Base-by-base conservation (phyloP, 2,329 filamentous ascomycete genomes). In the Ilyonectria mors-panacis region DNA sequence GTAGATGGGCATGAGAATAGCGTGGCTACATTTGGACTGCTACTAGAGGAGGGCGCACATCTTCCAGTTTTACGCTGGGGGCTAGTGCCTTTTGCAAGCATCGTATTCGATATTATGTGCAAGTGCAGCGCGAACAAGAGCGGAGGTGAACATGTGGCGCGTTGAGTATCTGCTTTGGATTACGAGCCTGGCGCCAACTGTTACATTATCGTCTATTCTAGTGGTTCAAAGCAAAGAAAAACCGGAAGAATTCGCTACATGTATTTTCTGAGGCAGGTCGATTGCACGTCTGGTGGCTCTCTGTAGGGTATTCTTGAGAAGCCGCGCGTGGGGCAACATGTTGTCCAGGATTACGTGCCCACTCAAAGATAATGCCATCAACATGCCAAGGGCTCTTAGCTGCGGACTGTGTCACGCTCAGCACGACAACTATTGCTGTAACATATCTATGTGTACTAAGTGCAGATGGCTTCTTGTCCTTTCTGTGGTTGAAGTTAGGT, bases 401-500 rank as follows among this genome's bases (percentile, higher is more conserved):
- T 7, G n/a, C 39, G 39, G 15, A 19, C 6, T 7, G 15, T 42
- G 17, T 42, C 17, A 42, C 39, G 15, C 17, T 42, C 39, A 42
- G 7, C 17, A 19, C 5, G n/a, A 8, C 7, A 15, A 61, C 58
- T 4, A 54, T 63, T 2, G 13, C 30, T 12, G 12, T 47, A 19
- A 28, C 59, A n/a, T 48, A 44, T 21, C 35, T 56, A 1, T 48
- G 51, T 9, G 6, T 63, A 6, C 51, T 42, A 19, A 13, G 37
- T 3, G 50, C 54, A 10, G 13, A 51, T 50, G 60, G 42, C 6
- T 63, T 63, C 7, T 13, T 63, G 6, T 48, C 33, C 6, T 57
- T 63, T 44, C 44, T 57, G 5, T 63, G 60, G 53, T 57, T 53
- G 1, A 63, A 63, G 12, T 53, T 45, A 6, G 37, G 44, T 19